These are phyloP conservation scores for Balansia obtecta DNA, from an alignment of 2,329 filamentous ascomycete genomes.

Conservation along the genomic window DNA sequence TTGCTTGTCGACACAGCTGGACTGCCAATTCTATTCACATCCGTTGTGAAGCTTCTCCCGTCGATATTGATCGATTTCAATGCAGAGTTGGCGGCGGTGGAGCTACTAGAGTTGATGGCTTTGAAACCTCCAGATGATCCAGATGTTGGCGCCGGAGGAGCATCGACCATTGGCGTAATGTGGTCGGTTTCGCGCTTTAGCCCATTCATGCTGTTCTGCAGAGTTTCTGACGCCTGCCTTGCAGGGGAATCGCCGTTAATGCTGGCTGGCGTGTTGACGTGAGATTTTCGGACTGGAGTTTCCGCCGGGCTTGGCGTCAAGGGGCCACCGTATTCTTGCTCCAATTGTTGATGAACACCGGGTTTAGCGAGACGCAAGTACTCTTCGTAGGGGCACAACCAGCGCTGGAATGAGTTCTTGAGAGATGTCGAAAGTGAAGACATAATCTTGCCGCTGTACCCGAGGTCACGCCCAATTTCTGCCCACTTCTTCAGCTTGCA, in stretches of 20 bases:
- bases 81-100: conserved; percentile 61
- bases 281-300: conserved; percentile 58
- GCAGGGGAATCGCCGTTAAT: conserved; percentile 56
- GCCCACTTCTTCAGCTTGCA: conserved; percentile 99
- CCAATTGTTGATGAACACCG: conserved; percentile 89
- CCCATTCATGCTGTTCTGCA: conserved; percentile 36
- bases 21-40: conserved; percentile 46
- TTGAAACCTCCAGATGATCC: conserved; percentile 18
- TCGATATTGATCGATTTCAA: conserved; percentile 56
- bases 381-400: conserved; percentile 93
- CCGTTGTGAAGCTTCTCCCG: conserved; percentile 48
- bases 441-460: conserved; percentile 99
- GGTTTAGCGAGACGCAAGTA: conserved; percentile 86
- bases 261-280: conserved; percentile 45
- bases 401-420: conserved; percentile 96
- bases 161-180: conserved; percentile 36
- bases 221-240: conserved; percentile 38
- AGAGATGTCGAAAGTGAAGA: conserved; percentile 93
- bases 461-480: conserved; percentile 89
- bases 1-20: conserved; percentile 51
- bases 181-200: conserved; percentile 33
- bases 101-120: conserved; percentile 40
- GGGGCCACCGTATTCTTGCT: conserved; percentile 85
- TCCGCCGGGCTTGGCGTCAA: conserved; percentile 63
- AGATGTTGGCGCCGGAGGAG: conserved; percentile 22